Percentiles rank a stretch among this genome's conserved stretches.
Evolutionary conservation across 2,329 filamentous ascomycete species (phyloP).

Genomic region (Diaporthe citri): DNA sequence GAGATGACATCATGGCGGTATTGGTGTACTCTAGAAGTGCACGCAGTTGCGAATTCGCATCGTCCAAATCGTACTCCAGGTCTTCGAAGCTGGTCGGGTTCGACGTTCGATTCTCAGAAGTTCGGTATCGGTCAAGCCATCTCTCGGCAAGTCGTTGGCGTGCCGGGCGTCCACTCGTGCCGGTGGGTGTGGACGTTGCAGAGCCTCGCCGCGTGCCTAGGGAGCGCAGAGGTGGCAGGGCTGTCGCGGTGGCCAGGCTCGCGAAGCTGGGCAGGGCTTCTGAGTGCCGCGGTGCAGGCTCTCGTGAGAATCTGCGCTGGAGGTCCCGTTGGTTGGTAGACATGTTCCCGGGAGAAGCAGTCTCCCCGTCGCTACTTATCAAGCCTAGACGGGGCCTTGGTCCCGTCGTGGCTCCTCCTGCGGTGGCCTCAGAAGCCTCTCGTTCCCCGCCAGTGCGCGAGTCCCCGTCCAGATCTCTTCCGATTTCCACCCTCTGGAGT

Average conservation of each 20-base stretch:
- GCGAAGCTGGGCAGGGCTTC: constrained; percentile 44
- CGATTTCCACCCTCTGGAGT: constrained; percentile 20
- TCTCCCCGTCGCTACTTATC: constrained; percentile 4
- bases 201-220: constrained; percentile 47
- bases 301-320: constrained; percentile 53
- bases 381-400: constrained; percentile 18
- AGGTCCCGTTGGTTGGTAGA: constrained; percentile 52
- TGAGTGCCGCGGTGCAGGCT: constrained; percentile 47
- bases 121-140: constrained; percentile 46
- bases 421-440: constrained; percentile 37
- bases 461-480: neutral
- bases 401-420: constrained; percentile 2
- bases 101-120: constrained; percentile 34
- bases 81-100: constrained; percentile 51
- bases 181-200: constrained; percentile 45
- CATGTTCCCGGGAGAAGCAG: constrained; percentile 48
- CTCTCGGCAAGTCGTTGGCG: constrained; percentile 46
- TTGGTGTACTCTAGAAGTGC: constrained; percentile 55
- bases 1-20: constrained; percentile 44
- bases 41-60: constrained; percentile 59
- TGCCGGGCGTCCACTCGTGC: constrained; percentile 40
- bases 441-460: constrained; percentile 33
- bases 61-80: constrained; percentile 55
- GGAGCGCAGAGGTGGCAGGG: constrained; percentile 54
- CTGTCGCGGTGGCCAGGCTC: constrained; percentile 43